Evolutionary conservation across 768 basidiomycete species (phyloP), one percentile per base, ranked within the genome.

Genomic region (Lentinula edodes): DNA sequence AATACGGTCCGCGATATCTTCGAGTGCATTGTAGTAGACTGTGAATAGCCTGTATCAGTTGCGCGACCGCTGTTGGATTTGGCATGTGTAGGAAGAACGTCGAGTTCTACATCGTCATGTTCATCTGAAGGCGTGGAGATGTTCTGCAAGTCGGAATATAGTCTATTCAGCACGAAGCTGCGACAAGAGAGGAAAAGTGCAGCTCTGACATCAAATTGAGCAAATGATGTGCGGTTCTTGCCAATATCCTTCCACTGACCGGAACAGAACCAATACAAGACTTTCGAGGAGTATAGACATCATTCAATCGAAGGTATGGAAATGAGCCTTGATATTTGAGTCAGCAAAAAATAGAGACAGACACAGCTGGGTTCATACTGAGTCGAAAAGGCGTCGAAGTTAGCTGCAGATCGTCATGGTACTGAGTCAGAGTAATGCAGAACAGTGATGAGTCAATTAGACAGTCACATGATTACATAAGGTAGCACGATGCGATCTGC

Each of bases 71-170:
- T 62, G 61, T 74, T 70, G 20, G 68, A 16, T 68, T 60, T 74
- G 4, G 71, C 63, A 6, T 82, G 78, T 16, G 68, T 60, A 6
- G 80, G 82, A 1, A 82, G 71, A 0, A 69, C 61, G 7, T 73
- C 73, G 18, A 81, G 71, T 62, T 83, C 78, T 28, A 78, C 67
- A 32, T 69, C 72, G 23, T 60, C 59, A 9, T 60, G 63, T 52
- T 71, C 70, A 54, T 67, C 52, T 51, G 57, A 48, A 46, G 62
- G 63, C 62, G 62, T 65, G 0, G 82, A 79, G 5, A 84, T 70
- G 54, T 72, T 72, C 53, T 78, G 81, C 6, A 90, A 73, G 70
- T 88, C 83, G 43, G 81, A 79, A 71, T 87, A 88, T 0, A 90
- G 76, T 51, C 76, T 80, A 28, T 76, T 76, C 4, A 86, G 75